Evolutionary conservation across 169 alveolate species (phyloP).

Genomic region (Amoebophrya sp.): DNA sequence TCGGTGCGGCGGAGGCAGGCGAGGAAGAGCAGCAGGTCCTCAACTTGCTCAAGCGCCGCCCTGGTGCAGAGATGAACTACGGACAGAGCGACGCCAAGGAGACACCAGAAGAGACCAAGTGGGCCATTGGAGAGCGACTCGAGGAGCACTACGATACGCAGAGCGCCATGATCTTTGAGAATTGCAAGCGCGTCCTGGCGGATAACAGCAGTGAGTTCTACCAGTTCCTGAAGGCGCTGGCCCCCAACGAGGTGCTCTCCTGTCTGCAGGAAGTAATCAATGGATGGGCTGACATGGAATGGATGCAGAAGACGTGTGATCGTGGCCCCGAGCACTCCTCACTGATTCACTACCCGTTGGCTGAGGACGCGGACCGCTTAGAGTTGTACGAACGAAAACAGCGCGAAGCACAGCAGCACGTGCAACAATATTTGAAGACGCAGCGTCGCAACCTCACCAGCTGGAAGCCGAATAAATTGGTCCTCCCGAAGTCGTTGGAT

Average conservation of each 20-base stretch:
- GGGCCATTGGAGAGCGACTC: no score
- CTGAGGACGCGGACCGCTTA: not conserved
- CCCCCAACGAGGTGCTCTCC: not conserved
- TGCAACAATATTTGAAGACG: not conserved
- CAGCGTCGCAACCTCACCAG: not conserved
- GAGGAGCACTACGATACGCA: not conserved
- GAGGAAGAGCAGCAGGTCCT: not conserved
- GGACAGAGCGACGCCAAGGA: no score
- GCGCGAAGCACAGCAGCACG: not conserved
- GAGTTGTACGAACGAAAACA: not conserved
- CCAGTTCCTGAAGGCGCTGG: not conserved
- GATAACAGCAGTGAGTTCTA: not conserved
- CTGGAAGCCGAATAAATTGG: not conserved
- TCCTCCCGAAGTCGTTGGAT: not conserved
- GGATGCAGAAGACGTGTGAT: not conserved
- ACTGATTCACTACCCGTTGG: not conserved
- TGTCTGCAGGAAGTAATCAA: not conserved
- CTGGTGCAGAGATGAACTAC: no score
- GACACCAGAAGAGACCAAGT: no score
- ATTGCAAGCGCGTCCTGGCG: not conserved
- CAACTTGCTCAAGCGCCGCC: not conserved
- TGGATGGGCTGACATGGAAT: not conserved
- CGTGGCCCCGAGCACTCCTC: not conserved
- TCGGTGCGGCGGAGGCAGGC: constrained; percentile 10
- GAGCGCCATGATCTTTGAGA: not conserved